These are phyloP conservation scores for Arthrobotrys conoides DNA, from an alignment of 2,329 filamentous ascomycete genomes.

Conservation along the genomic window DNA sequence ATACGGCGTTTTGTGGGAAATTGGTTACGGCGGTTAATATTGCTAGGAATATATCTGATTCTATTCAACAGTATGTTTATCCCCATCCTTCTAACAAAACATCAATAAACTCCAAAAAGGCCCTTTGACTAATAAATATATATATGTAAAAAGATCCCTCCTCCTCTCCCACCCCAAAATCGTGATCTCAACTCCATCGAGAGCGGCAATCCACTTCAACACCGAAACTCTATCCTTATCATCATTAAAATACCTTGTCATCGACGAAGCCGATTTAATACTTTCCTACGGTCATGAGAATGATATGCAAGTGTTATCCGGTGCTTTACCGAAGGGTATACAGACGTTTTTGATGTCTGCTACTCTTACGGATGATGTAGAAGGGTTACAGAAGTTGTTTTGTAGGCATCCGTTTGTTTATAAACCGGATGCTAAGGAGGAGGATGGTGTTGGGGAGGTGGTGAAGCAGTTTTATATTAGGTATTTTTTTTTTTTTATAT, in stretches of 20 bases:
- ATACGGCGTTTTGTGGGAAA: slow-evolving; percentile 86
- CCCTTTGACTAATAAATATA: no score
- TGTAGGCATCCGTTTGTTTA: slow-evolving; percentile 84
- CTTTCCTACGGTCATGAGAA: slow-evolving; percentile 95
- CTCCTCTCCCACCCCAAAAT: slow-evolving; percentile 89
- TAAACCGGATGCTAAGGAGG: slow-evolving; percentile 76
- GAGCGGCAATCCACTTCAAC: slow-evolving; percentile 83
- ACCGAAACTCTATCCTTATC: slow-evolving; percentile 69
- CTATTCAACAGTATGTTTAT: slow-evolving; percentile 75
- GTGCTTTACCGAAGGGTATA: slow-evolving; percentile 83
- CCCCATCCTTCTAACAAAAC: background rate
- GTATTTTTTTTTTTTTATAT: slow-evolving; percentile 67
- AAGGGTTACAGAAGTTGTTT: slow-evolving; percentile 86
- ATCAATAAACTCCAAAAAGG: no score
- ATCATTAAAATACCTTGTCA: slow-evolving; percentile 81
- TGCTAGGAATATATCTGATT: slow-evolving; percentile 89
- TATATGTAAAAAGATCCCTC: slow-evolving; percentile 72
- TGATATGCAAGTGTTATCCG: slow-evolving; percentile 84
- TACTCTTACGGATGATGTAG: slow-evolving; percentile 88
- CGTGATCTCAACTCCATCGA: slow-evolving; percentile 89
- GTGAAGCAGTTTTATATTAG: slow-evolving; percentile 90
- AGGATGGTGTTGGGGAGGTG: slow-evolving; percentile 80
- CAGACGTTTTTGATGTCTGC: slow-evolving; percentile 96
- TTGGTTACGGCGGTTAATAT: slow-evolving; percentile 86
- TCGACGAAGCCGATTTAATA: slow-evolving; percentile 95